Evolutionary conservation across 805 yeast genomes (phyloP), one percentile per base, ranked within the genome.

Genomic region (Cyberlindnera saturnus): DNA sequence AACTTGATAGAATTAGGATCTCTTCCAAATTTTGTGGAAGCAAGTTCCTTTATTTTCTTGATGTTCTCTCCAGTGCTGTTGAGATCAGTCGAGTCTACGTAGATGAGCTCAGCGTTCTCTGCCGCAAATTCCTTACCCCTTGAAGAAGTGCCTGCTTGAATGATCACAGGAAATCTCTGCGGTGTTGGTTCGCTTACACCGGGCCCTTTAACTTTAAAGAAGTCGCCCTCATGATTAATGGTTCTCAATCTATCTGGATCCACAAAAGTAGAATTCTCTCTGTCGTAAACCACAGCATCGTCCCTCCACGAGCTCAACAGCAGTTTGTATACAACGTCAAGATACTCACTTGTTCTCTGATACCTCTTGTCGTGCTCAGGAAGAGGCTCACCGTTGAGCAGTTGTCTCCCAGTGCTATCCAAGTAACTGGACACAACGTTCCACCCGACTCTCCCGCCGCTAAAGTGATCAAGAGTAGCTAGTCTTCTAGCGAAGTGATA

Each of bases 91-190:
- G n/a, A 55, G 18, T 62, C 56, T 23, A 70, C 53, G 46, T 69
- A 70, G 16, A 69, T 63, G 6, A 61, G 61, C 46, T 70, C 75
- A 4, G 71, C 75, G 48, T 67, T 62, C 42, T 62, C 62, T 13
- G 75, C 73, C 11, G 72, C 75, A 45, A 67, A 60, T n/a, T 62
- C 63, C 36, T 58, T 56, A 18, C 75, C 75, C 15, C 57, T 59
- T 20, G 62, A 53, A 11, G 74, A 69, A 30, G 69, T 55, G 5
- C 75, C 75, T 3, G 75, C 75, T 52, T 70, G 75, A 28, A 70
- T 62, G 29, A 70, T 54, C 18, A 70, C 63, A 3, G 75, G 75
- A 4, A 71, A 51, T 51, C 74, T 61, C 46, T 69, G 74, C 5
- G 66, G 67, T 4, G 73, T 59, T 2, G 75, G 75, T 34, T 65